Base-by-base conservation (phyloP, 2,329 filamentous ascomycete species). In the Talaromyces sp. region DNA sequence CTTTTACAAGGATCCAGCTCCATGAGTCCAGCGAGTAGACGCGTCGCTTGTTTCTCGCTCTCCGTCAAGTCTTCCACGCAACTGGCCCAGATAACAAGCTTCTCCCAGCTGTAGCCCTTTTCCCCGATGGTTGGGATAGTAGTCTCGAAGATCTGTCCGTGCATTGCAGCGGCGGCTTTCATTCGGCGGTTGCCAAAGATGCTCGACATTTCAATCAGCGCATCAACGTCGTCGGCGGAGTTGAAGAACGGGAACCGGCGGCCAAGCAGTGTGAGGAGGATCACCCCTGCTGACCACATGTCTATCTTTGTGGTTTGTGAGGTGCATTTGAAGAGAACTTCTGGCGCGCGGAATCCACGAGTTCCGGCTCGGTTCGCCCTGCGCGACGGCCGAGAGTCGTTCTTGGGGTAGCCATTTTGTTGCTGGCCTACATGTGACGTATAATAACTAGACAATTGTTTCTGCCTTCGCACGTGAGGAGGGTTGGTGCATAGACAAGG, bases 181-280 rank as follows among this genome's bases (percentile, higher is more conserved):
- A 99, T 97, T 61, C 88, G 86, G 70, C 85, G 87, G 48, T 83
- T 83, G 55, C 94, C 94, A 72, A 97, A 97, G 62, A 99, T 96
- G 61, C 91, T 96, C 38, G 92, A 90, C 66, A 99, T 95, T 75
- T 99, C 94, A 66, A 99, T 93, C 83, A 97, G 89, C 56, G 94
- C 94, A 71, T 99, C 94, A 54, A 99, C 89, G 69, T 99, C 94
- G 73, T 99, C 94, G n/a, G 92, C 89, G 52, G 91, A 96, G 77
- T 99, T 97, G 82, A 99, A 99, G 77, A 99, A 99, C 1, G 94
- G 94, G 69, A 99, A 99, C 3, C 94, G 87, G 60, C 89, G 89
- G 46, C 90, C 93, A 14, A 99, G 81, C 64, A 99, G 89, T 0
- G 94, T 99, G n/a, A 99, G 81, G 2, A 99, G 83, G 59, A 99